Evolutionary conservation across 805 yeast species (phyloP), one percentile per base, ranked within the genome.

Genomic region (Cyberlindnera mississippiensis): DNA sequence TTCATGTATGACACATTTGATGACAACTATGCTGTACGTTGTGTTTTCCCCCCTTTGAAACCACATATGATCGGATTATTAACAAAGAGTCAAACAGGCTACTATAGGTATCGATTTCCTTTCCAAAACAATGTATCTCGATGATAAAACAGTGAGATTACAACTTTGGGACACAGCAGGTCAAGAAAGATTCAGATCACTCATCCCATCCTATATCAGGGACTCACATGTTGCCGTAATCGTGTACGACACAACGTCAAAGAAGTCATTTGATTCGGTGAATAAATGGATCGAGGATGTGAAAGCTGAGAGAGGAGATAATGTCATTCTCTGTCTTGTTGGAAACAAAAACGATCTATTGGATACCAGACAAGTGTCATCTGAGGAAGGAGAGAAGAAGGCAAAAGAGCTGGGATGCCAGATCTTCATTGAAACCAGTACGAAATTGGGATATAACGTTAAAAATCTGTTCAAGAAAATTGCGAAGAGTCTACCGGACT

Each of bases 161-260:
- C 99, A 93, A 67, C 69, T 93, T 44, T 93, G 99, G 98, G 98
- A 90, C 62, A 90, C 98, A 4, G 96, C 96, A 1, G 96, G 98
- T 13, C 98, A 90, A 66, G 99, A 93, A 63, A 70, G 99, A 54
- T 93, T 93, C 70, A 73, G 98, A 58, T 85, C 96, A 14, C 75
- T 93, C 61, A 91, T 93, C 43, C 99, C 99, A 3, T 84, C 96
- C 10, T 93, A 93, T 60, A 93, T 93, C 46, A 75, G 99, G 53
- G 99, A 93, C 63, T 85, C 95, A 13, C 89, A 90, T 55, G 98
- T 93, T n/a, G 98, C 99, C 0, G 95, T 93, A 35, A 82, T 93
- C 20, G 96, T 95, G 17, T 91, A 91, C 66, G 99, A 93, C 61
- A 84, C 91, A 45, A 88, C 97, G 7, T 84, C 80, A 58, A 82